Evolutionary conservation across 164 flowering plant genomes (phyloP), one percentile per base, ranked within the genome.

Genomic region (Cinnamomum chago): DNA sequence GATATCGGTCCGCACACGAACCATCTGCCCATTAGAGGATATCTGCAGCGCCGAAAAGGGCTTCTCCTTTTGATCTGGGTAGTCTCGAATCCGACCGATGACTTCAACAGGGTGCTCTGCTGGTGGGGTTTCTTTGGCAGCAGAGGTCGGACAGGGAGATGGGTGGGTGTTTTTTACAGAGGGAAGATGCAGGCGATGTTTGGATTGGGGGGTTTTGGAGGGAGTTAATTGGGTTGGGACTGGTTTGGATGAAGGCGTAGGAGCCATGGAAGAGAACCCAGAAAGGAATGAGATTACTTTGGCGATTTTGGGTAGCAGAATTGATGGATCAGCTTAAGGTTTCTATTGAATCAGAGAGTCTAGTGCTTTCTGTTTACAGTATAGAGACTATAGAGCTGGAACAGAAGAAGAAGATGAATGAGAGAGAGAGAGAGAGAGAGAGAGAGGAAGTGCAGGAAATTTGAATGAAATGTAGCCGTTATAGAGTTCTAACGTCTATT

Each of bases 61-160:
- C 72, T 86, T 84, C 6, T 88, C 88, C 58, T 86, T 86, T 13
- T 80, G 83, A 28, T 92, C 90, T 0, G 90, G 88, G 79, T 85
- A 73, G 73, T 95, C 89, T 0, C 99, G 86, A 7, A 95, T 88
- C 20, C 98, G 81, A 40, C 92, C 90, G 7, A 95, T 73, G 3
- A 95, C 99, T 79, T 95, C 99, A 6, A 95, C 88, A 0, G 99
- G 99, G 83, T 95, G 99, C n/a, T 93, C 97, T 0, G 85, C 65
- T 2, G 84, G 76, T 0, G 76, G 75, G 75, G 78, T 70, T 73
- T 86, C 90, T 82, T 77, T 83, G 66, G 75, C 67, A 20, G 78
- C 69, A 0, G 82, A 71, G 78, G 70, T 80, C 17, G 91, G 86
- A 68, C 83, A 83, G 2, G 87, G 90, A 28, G 93, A 82, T 6